A percentile compares a stretch with the other conserved stretches of the same genome.
Conservation (phyloP, 768 basidiomycete species). For the Mrakia blollopis region DNA sequence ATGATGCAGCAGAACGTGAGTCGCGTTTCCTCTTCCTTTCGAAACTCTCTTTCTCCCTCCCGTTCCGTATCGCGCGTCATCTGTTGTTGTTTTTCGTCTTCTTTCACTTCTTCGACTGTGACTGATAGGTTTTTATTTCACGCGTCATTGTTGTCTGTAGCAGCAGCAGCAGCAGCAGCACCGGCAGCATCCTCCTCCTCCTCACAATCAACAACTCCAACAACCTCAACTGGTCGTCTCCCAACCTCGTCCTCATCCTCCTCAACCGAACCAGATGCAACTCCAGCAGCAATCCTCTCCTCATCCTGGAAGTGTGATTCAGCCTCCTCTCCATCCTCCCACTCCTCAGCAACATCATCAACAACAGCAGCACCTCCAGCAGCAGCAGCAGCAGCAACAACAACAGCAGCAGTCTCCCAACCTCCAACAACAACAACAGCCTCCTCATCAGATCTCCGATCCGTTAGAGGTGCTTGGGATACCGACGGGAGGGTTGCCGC, state of each 20-base stretch:
- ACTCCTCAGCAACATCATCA: background rate
- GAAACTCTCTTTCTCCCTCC: background rate
- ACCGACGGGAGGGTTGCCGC: background rate
- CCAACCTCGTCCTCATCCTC: slow-evolving; percentile 16
- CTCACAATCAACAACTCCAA: background rate
- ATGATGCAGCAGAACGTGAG: slow-evolving; percentile 9
- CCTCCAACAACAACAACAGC: background rate
- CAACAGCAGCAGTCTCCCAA: no score
- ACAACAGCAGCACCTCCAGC: background rate
- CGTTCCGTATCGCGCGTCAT: background rate
- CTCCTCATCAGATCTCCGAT: background rate
- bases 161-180: background rate
- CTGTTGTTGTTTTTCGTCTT: background rate
- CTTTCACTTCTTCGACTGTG: background rate
- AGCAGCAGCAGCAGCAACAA: no score
- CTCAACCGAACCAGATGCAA: slow-evolving; percentile 15
- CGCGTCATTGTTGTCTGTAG: background rate
- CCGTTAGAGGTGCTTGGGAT: background rate
- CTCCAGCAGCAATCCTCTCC: slow-evolving; percentile 2
- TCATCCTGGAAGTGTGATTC: background rate
- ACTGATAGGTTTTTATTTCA: background rate
- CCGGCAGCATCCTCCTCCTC: background rate
- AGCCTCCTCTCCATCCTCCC: background rate
- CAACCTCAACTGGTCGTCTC: slow-evolving; percentile 9
- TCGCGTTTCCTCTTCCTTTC: background rate